A percentile compares a stretch with the other conserved stretches of the same genome.
Evolutionary conservation across 345 rosid genomes (phyloP).

Genomic region (Hypericum androsaemum): DNA sequence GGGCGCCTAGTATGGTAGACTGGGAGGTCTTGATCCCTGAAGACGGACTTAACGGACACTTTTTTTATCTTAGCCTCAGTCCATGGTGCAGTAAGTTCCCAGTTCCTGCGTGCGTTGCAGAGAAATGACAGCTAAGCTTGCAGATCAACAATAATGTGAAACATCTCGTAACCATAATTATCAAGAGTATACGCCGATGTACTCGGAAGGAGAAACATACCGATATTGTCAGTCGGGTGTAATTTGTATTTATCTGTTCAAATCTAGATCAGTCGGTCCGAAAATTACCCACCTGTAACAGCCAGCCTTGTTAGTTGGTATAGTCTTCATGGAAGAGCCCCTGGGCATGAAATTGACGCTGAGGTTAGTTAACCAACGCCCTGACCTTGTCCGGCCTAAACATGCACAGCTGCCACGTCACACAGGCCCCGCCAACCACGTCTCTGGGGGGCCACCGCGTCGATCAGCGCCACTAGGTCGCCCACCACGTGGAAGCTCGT

Average conservation of each 20-base stretch:
- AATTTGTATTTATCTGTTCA: too few relatives aligned
- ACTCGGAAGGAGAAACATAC: slow-evolving; percentile 9
- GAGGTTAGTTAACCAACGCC: slow-evolving; percentile 46
- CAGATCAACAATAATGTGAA: too few relatives aligned
- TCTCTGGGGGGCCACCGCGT: slow-evolving; percentile 26
- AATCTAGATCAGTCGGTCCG: too few relatives aligned
- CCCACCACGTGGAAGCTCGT: slow-evolving; percentile 15
- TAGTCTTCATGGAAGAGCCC: neutral
- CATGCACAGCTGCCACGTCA: slow-evolving; percentile 51
- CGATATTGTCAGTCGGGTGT: too few relatives aligned
- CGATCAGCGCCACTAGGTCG: slow-evolving; percentile 38
- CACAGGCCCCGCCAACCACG: slow-evolving; percentile 54
- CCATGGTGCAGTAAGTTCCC: slow-evolving; percentile 24
- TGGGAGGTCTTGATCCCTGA: slow-evolving; percentile 27
- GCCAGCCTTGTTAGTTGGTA: neutral
- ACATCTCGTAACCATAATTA: too few relatives aligned
- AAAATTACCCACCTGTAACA: neutral
- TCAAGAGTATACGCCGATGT: neutral
- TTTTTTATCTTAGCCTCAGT: slow-evolving; percentile 15
- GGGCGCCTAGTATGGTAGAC: too few relatives aligned
- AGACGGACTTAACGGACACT: slow-evolving; percentile 13
- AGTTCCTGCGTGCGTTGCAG: slow-evolving; percentile 19
- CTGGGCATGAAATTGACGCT: slow-evolving; percentile 31
- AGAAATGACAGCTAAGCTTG: too few relatives aligned
- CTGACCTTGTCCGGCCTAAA: slow-evolving; percentile 56